Evolutionary conservation across 2,329 filamentous ascomycete species (phyloP).

Genomic region (Phialemoniopsis sp.): DNA sequence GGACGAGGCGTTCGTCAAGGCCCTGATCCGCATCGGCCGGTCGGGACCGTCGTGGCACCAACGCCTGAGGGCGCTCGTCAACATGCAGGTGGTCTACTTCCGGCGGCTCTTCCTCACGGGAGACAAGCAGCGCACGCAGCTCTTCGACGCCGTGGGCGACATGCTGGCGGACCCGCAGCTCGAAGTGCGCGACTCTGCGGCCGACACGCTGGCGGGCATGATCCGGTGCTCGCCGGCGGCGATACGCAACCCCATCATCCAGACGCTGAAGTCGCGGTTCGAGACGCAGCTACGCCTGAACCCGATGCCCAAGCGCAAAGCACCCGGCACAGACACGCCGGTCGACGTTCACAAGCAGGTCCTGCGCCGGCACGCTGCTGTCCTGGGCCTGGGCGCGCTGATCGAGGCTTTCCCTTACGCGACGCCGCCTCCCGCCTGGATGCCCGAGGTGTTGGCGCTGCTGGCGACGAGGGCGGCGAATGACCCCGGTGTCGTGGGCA

Average conservation of each 20-base stretch:
- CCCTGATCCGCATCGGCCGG: constrained; percentile 83
- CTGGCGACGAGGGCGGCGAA: constrained; percentile 81
- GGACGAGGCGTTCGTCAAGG: constrained; percentile 77
- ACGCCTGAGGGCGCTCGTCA: constrained; percentile 87
- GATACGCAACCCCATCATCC: constrained; percentile 75
- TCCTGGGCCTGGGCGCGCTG: constrained; percentile 83
- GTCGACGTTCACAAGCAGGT: constrained; percentile 72
- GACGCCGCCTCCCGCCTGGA: constrained; percentile 87
- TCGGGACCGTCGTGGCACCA: constrained; percentile 91
- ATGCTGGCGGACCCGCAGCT: constrained; percentile 92
- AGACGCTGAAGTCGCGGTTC: constrained; percentile 73
- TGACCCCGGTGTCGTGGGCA: constrained; percentile 88
- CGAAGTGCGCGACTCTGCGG: constrained; percentile 91
- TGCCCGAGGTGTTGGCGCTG: constrained; percentile 86
- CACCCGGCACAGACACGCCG: constrained; percentile 63
- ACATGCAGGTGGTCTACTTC: constrained; percentile 99
- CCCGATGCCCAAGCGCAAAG: constrained; percentile 75
- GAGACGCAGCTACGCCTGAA: constrained; percentile 74
- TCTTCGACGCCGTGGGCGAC: constrained; percentile 89
- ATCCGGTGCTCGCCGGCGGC: constrained; percentile 86
- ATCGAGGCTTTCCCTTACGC: constrained; percentile 96
- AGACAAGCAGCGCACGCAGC: constrained; percentile 66
- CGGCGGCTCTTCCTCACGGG: constrained; percentile 86
- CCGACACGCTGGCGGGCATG: constrained; percentile 92
- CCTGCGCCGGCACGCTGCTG: constrained; percentile 80